These are phyloP conservation scores for Coemansia sp. DNA, from an alignment of 192 early-diverging fungal species.

Conservation along the genomic window DNA sequence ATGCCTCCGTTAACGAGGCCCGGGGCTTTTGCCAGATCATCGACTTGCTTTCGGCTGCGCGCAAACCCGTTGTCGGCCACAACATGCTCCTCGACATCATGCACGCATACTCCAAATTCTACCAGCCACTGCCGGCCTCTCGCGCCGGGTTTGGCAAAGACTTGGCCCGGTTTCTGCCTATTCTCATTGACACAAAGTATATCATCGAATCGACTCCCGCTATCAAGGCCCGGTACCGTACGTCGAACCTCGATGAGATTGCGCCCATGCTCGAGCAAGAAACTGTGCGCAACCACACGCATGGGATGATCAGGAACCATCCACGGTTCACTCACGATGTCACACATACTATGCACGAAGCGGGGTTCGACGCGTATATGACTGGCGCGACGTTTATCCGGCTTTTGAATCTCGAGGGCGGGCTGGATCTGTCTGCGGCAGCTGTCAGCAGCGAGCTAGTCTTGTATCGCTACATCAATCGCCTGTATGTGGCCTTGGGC, in stretches of 20 bases:
- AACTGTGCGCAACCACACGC: neutral
- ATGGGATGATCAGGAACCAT: conserved; percentile 49
- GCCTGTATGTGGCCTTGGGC: conserved; percentile 22
- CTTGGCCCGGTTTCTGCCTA: conserved; percentile 59
- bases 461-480: conserved; percentile 48
- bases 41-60: conserved; percentile 69
- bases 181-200: conserved; percentile 53
- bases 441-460: conserved; percentile 30
- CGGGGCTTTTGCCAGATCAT: conserved; percentile 78
- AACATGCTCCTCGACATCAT: conserved; percentile 90
- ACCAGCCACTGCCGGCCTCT: conserved; percentile 65
- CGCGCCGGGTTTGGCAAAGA: conserved; percentile 71
- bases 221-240: conserved; percentile 32
- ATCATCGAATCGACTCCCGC: conserved; percentile 52
- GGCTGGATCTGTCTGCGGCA: conserved; percentile 15
- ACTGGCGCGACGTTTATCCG: conserved; percentile 83
- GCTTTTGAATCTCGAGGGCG: conserved; percentile 57
- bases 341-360: conserved; percentile 75
- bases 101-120: conserved; percentile 79
- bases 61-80: conserved; percentile 86
- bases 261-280: conserved; percentile 34
- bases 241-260: conserved; percentile 49
- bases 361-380: conserved; percentile 90
- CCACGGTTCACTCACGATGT: conserved; percentile 56
- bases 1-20: conserved; percentile 57